phyloP scores from a whole-genome alignment of 2,329 filamentous ascomycete genomes.

The Epichloe aotearoae region DNA sequence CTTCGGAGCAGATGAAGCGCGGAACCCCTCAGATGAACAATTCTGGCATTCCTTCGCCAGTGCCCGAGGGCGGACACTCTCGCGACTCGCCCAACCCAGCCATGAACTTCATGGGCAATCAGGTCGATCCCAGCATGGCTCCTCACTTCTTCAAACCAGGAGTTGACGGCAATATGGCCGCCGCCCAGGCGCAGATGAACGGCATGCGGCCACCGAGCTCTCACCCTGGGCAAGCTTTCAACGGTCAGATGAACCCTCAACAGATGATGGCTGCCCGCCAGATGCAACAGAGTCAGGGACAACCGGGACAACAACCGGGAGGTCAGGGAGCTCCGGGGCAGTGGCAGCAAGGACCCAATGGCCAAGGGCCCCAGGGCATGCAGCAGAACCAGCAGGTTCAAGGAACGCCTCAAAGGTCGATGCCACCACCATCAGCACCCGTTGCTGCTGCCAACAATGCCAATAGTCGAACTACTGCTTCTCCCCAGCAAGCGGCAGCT shows the following conservation, averaged over 20 bases:
- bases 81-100: conserved; percentile 50
- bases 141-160: conserved; percentile 44
- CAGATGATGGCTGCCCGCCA: conserved; percentile 43
- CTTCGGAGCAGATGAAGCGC: conserved; percentile 67
- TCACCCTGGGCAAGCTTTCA: conserved; percentile 46
- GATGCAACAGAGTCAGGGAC: conserved; percentile 24
- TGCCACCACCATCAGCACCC: conserved; percentile 54
- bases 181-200: conserved; percentile 40
- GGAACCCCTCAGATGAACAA: conserved; percentile 61
- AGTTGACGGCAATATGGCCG: conserved; percentile 42
- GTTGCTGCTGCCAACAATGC: conserved; percentile 31
- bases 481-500: conserved; percentile 48
- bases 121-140: conserved; percentile 48
- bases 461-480: conserved; percentile 43
- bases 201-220: conserved; percentile 58
- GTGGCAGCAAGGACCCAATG: conserved; percentile 29
- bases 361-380: conserved; percentile 27
- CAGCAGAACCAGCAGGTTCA: conserved; percentile 36
- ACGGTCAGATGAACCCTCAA: conserved; percentile 44
- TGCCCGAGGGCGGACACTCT: conserved; percentile 55
- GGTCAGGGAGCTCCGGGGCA: conserved; percentile 20
- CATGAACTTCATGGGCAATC: conserved; percentile 49
- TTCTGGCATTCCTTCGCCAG: conserved; percentile 54
- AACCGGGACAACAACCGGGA: conserved; percentile 17
- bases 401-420: conserved; percentile 56